Base-by-base conservation (phyloP, 805 yeast genomes). In the Candida methanosorbosa region DNA sequence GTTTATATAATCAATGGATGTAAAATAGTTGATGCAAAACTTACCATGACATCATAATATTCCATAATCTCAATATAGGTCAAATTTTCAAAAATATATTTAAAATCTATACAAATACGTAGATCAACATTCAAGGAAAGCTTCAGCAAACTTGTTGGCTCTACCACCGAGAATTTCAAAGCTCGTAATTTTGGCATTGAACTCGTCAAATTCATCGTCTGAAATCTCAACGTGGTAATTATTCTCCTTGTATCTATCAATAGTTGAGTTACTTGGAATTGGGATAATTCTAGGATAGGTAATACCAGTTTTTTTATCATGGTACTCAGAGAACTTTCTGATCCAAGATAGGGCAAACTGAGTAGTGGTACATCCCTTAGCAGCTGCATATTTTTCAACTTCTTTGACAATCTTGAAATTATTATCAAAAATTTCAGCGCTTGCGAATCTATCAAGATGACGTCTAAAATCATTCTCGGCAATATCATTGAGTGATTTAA, bases 311-410 rank as follows among this genome's bases (percentile, higher is more conserved):
- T 72, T 63, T 58, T 85, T 87, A 50, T 75, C 81, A 31, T 66
- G 63, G n/a, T 81, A 47, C 15, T 18, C 22, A 4, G 25, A 29
- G 6, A 21, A 5, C 33, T 70, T 65, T 36, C 69, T 59, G 37
- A 76, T 57, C 76, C 84, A 84, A 3, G 85, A 78, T 17, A 87
- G 55, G 4, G 87, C 78, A 27, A 82, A 44, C 56, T 86, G 94
- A 9, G 88, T 75, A 7, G 78, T 51, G 4, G 80, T 65, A 13
- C 68, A 55, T 27, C 61, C 61, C 35, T 62, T 61, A 25, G 59
- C 49, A 19, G 64, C 60, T 6, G 84, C 78, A 33, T 68, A 61
- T 14, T 65, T 63, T 36, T 68, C 51, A 42, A 86, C 59, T 31
- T 64, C 59, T 12, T 68, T 57, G 13, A 76, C 71, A 31, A 79